phyloP scores from a whole-genome alignment of 805 yeast species.

The Saccharomycopsis guyanensis region DNA sequence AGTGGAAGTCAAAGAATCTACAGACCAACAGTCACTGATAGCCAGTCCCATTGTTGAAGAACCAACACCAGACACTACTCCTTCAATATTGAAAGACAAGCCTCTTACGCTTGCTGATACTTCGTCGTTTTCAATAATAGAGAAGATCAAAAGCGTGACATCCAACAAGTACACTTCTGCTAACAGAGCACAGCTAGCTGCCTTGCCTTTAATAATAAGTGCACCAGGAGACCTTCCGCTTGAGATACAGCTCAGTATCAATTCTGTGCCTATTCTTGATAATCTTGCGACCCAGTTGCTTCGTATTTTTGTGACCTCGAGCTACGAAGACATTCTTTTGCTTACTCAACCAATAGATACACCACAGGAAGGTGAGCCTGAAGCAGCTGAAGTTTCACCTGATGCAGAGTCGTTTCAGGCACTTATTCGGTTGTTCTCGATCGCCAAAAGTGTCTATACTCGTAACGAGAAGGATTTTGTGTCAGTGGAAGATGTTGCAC shows the following conservation, averaged over 20 bases:
- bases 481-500: conserved; percentile 60
- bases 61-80: not conserved
- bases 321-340: conserved; percentile 60
- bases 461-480: conserved; percentile 52
- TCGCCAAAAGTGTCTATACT: conserved; percentile 20
- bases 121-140: not conserved
- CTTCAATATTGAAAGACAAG: not conserved
- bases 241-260: conserved; percentile 55
- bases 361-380: conserved; percentile 36
- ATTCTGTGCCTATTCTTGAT: conserved; percentile 70
- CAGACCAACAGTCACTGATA: too few relatives aligned
- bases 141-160: not conserved
- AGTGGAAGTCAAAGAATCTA: too few relatives aligned
- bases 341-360: conserved; percentile 45
- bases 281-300: conserved; percentile 76
- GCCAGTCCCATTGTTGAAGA: too few relatives aligned
- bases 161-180: conserved; percentile 17
- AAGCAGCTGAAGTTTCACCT: conserved; percentile 4
- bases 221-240: conserved; percentile 52
- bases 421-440: conserved; percentile 16
- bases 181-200: conserved; percentile 44
- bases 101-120: not conserved
- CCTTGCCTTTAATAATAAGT: conserved; percentile 49
- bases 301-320: conserved; percentile 46
- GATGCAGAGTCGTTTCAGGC: conserved; percentile 20